Base-by-base conservation (phyloP, 1,139 yeast genomes). In the Petasospora fabianii region DNA sequence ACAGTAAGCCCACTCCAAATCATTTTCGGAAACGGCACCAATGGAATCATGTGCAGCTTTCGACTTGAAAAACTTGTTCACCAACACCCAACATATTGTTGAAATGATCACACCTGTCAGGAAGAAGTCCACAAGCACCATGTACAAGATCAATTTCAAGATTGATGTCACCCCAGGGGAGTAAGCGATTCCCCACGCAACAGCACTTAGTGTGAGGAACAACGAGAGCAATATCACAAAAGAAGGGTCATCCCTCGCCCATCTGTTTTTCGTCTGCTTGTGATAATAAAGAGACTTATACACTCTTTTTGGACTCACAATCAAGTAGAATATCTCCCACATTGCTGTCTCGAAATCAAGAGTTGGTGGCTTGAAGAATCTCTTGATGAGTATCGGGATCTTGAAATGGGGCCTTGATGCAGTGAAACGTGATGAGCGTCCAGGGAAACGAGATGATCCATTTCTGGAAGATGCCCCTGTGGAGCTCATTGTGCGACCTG, bases 191-290 rank as follows among this genome's bases (percentile, higher is more conserved):
- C 96, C 96, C 97, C 97, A 88, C 5, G 90, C 94, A 24, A 88
- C 56, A 0, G 96, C 96, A 49, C 92, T 80, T 12, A 85, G 60
- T 3, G 78, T 70, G 22, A 88, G 63, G 46, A 87, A 73, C 2
- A 70, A 65, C 13, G 87, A 75, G 37, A 87, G 67, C 34, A 88
- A 65, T 30, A 88, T 75, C 43, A 85, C 78, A 58, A 88, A 88
- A 24, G 94, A 81, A 0, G 97, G 97, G 58, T 88, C 97, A 58
- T 88, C 97, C 50, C 97, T 69, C 0, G 95, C 81, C 80, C 92
- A 86, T 46, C 73, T 71, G 49, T 76, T 75, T 50, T 76, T 77
- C 3, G 84, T 79, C 51, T 80, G 84, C 49, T 74, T 77, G 52
- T 86, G 90, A 59, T 84, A 86, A 58, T 85, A 86, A 44, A 86